Percentiles rank a stretch among this genome's conserved stretches.
Evolutionary conservation across 2,329 filamentous ascomycete species (phyloP).

Genomic region (Colletotrichum orbiculare): DNA sequence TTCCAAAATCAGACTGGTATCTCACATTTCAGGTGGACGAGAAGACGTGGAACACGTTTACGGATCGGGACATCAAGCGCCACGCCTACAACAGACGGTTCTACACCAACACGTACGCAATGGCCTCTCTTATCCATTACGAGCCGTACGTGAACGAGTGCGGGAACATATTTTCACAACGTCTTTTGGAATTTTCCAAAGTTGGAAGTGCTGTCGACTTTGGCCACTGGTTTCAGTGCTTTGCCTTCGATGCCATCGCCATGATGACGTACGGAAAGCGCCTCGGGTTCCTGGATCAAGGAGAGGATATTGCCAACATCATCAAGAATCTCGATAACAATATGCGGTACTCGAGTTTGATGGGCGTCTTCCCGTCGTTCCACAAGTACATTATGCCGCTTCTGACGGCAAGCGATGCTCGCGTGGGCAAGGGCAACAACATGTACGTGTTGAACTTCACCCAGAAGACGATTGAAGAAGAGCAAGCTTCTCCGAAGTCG

Average conservation of each 20-base stretch:
- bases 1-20: slow-evolving; percentile 50
- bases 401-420: slow-evolving; percentile 43
- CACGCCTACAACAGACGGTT: slow-evolving; percentile 52
- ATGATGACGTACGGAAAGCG: slow-evolving; percentile 54
- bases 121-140: slow-evolving; percentile 59
- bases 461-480: slow-evolving; percentile 45
- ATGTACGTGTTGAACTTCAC: slow-evolving; percentile 44
- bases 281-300: slow-evolving; percentile 58
- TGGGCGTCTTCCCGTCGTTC: slow-evolving; percentile 54
- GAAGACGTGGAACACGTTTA: slow-evolving; percentile 44
- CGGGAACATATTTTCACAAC: slow-evolving; percentile 50
- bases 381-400: slow-evolving; percentile 48
- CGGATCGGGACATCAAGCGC: slow-evolving; percentile 46
- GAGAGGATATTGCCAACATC: slow-evolving; percentile 56
- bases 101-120: slow-evolving; percentile 57
- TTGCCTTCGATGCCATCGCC: slow-evolving; percentile 63
- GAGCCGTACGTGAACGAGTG: slow-evolving; percentile 62
- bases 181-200: slow-evolving; percentile 51
- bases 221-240: slow-evolving; percentile 57
- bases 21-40: slow-evolving; percentile 39
- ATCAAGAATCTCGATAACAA: slow-evolving; percentile 52
- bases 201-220: slow-evolving; percentile 49
- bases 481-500: slow-evolving; percentile 36
- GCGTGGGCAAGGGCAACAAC: slow-evolving; percentile 25
- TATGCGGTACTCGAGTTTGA: slow-evolving; percentile 49